Evolutionary conservation across 257 asterid species (phyloP), one percentile per base, ranked within the genome.

Genomic region (Mitragyna speciosa): DNA sequence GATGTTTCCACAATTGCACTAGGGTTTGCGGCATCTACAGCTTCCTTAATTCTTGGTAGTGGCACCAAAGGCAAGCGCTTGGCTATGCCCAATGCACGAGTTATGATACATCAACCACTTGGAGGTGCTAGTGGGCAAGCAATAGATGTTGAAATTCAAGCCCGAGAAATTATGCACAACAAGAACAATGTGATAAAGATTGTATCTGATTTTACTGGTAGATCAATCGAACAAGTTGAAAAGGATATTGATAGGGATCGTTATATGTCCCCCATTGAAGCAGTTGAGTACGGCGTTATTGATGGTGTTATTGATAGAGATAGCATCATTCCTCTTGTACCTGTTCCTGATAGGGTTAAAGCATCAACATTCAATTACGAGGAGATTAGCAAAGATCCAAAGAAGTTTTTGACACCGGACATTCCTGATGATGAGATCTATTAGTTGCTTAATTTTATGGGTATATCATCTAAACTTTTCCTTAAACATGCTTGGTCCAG

Each of bases 51-150:
- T 80, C 95, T 96, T 56, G 99, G 94, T 64, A 96, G 97, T 82
- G 99, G 99, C 78, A 89, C 98, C 48, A 96, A 92, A 87, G 97
- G 98, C 72, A 96, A 96, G 76, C 97, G 98, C 70, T 90, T 82
- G 61, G 98, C 99, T 20, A 96, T 94, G 99, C 99, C 99, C 45
- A 96, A 94, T 82, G 81, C 99, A 51, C 89, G 98, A 71, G 89
- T 95, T 73, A 95, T 95, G 98, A 86, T 93, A 69, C 98, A 93
- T 85, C 97, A 95, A 82, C 98, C 98, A 17, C 92, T 95, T 56
- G 98, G 98, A 15, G 97, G 98, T 77, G 93, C 95, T 49, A 91
- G 99, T 61, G 99, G 99, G 61, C 93, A 90, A 82, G 99, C 92
- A 15, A 83, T 90, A 78, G 98, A 93, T 77, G 98, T 93, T 72